Conservation (phyloP, 225 moss, liverwort and hornwort species). For the Marchantia paleacea region DNA sequence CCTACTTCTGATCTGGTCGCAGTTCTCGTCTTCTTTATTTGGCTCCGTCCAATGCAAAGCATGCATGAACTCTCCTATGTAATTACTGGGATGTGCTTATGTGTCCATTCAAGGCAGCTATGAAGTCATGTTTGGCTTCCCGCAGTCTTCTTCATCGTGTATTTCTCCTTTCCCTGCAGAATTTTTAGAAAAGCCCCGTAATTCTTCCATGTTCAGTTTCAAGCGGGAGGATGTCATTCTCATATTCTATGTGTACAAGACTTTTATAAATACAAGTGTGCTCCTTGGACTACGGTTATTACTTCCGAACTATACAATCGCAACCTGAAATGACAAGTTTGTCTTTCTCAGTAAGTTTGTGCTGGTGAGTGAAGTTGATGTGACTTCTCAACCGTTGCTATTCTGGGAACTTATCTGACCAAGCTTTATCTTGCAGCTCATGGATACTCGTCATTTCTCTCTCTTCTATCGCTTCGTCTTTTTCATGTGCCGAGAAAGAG, state of each 20-base stretch:
- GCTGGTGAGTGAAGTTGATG: neutral
- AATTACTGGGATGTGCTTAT: neutral
- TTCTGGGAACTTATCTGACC: neutral
- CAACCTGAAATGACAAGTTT: neutral
- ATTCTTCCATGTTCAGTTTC: no score
- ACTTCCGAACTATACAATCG: no score
- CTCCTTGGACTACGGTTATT: no score
- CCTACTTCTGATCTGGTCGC: neutral
- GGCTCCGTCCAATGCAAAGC: neutral
- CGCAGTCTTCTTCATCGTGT: neutral
- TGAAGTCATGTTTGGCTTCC: neutral
- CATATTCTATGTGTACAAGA: no score
- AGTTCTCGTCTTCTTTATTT: neutral
- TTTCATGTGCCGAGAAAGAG: slow-evolving; percentile 93
- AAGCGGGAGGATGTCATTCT: neutral
- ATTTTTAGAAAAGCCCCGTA: neutral
- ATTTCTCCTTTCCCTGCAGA: neutral
- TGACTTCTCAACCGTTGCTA: neutral
- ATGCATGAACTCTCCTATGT: neutral
- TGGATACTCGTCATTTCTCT: slow-evolving; percentile 75
- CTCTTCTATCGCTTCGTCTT: slow-evolving; percentile 96
- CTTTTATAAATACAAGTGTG: no score
- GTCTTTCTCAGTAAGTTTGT: neutral
- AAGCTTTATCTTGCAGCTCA: slow-evolving; percentile 51
- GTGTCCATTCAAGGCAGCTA: neutral